Conservation (phyloP, 1,284 basidiomycete species). For the Pyrrhoderma noxium region DNA sequence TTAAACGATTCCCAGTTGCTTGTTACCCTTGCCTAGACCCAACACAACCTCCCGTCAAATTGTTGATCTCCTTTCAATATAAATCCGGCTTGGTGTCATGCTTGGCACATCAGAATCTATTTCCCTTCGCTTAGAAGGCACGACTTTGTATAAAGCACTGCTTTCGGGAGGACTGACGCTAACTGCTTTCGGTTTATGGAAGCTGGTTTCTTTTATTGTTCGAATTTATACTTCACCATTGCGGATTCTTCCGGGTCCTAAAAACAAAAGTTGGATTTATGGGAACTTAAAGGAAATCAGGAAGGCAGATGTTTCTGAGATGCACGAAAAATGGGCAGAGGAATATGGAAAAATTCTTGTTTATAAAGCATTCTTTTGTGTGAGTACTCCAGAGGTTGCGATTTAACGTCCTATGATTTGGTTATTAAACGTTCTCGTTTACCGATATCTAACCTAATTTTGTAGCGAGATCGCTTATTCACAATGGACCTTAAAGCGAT, state of each 20-base stretch:
- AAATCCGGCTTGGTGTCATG: no score
- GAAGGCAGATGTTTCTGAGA: constrained; percentile 30
- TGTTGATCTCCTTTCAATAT: no score
- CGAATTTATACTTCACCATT: constrained; percentile 31
- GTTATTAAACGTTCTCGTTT: neutral
- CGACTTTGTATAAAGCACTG: no score
- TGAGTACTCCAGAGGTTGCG: constrained; percentile 24
- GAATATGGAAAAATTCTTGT: constrained; percentile 47
- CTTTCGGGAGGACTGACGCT: neutral
- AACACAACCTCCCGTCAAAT: no score
- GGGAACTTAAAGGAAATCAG: constrained; percentile 45
- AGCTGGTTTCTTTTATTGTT: neutral
- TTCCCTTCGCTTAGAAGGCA: no score
- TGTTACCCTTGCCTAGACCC: no score
- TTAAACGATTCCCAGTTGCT: no score
- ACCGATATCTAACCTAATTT: no score
- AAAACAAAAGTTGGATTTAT: constrained; percentile 40
- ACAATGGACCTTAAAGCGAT: constrained; percentile 44
- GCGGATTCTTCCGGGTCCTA: constrained; percentile 43
- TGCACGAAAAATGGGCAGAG: constrained; percentile 47
- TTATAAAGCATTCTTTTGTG: constrained; percentile 40
- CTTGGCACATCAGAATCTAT: no score
- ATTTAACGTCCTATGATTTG: neutral
- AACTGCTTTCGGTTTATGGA: neutral
- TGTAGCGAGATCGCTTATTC: constrained; percentile 35